phyloP scores from a whole-genome alignment of 225 moss, liverwort and hornwort genomes.

The Straminergon stramineum region DNA sequence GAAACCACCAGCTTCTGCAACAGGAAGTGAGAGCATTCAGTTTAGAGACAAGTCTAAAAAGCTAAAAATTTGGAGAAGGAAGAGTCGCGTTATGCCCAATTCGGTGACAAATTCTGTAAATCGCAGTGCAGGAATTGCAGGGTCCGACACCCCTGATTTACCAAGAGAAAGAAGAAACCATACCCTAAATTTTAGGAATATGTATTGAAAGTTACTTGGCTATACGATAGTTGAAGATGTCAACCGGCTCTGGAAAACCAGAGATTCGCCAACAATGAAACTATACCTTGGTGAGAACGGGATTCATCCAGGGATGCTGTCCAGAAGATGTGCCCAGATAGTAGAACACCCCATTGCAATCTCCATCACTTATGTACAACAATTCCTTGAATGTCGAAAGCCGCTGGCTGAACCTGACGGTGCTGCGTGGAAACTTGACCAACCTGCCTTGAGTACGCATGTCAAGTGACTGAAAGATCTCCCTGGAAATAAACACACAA shows the following conservation, averaged over 20 bases:
- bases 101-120: background rate
- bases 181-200: background rate
- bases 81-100: too few relatives aligned
- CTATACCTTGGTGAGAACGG: slow-evolving; percentile 77
- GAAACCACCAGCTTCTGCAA: slow-evolving; percentile 74
- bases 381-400: slow-evolving; percentile 81
- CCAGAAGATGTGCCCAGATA: slow-evolving; percentile 90
- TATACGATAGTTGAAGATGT: background rate
- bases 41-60: background rate
- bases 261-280: background rate
- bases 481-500: slow-evolving; percentile 15
- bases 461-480: slow-evolving; percentile 49
- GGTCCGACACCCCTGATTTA: background rate
- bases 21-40: background rate
- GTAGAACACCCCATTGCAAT: slow-evolving; percentile 91
- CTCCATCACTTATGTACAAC: slow-evolving; percentile 82
- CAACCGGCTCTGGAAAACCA: background rate
- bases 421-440: slow-evolving; percentile 61
- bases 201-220: background rate
- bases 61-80: background rate
- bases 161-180: background rate
- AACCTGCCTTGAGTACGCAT: slow-evolving; percentile 60
- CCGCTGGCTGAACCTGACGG: slow-evolving; percentile 67
- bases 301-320: slow-evolving; percentile 96
- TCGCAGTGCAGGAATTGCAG: background rate